These are phyloP conservation scores for Penicillium verhagenii DNA, from an alignment of 495 filamentous ascomycete genomes.

Conservation along the genomic window DNA sequence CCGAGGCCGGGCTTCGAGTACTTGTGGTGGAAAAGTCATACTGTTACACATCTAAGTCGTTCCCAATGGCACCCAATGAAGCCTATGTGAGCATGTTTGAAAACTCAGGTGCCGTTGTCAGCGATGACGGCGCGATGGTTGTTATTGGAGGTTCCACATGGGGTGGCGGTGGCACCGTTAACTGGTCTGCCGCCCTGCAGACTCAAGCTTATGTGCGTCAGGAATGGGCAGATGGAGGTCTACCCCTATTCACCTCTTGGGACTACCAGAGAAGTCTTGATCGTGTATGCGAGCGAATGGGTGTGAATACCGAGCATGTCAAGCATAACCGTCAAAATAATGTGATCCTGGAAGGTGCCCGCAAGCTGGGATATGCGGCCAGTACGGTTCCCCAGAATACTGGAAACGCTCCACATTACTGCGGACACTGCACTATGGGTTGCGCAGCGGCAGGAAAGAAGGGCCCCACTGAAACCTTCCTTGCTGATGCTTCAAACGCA, in stretches of 20 bases:
- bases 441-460: slow-evolving; percentile 73
- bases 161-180: slow-evolving; percentile 85
- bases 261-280: slow-evolving; percentile 79
- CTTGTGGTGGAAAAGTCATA: slow-evolving; percentile 82
- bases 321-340: slow-evolving; percentile 69
- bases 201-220: slow-evolving; percentile 75
- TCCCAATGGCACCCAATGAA: slow-evolving; percentile 67
- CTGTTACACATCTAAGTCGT: slow-evolving; percentile 65
- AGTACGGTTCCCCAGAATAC: slow-evolving; percentile 78
- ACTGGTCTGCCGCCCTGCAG: slow-evolving; percentile 85
- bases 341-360: slow-evolving; percentile 69
- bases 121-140: slow-evolving; percentile 62
- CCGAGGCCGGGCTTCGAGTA: slow-evolving; percentile 70
- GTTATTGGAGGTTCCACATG: slow-evolving; percentile 71
- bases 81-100: slow-evolving; percentile 64
- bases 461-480: slow-evolving; percentile 72
- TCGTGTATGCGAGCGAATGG: slow-evolving; percentile 71
- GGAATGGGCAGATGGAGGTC: slow-evolving; percentile 73
- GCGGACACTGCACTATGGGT: slow-evolving; percentile 76
- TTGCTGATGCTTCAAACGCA: slow-evolving; percentile 71
- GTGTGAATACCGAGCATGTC: slow-evolving; percentile 65
- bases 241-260: slow-evolving; percentile 74
- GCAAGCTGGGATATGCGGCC: slow-evolving; percentile 70
- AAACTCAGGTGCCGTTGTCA: slow-evolving; percentile 47
- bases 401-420: slow-evolving; percentile 64